Percentiles rank a stretch among this genome's conserved stretches.
Evolutionary conservation across 2,329 filamentous ascomycete genomes (phyloP).

Genomic region (Aureobasidium musti): DNA sequence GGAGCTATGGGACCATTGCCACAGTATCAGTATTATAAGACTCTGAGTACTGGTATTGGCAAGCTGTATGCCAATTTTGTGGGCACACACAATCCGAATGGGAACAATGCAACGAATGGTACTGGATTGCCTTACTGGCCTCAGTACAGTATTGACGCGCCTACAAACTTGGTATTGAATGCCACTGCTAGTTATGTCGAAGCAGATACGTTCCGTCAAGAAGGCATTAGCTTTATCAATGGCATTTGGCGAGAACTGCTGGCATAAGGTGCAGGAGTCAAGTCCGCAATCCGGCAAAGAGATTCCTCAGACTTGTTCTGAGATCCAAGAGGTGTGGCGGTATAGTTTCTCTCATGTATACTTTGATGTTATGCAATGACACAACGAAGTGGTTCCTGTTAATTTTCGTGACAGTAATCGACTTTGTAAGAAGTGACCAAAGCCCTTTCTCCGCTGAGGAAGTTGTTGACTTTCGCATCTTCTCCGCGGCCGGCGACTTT

Average conservation of each 20-base stretch:
- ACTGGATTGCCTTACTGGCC: conserved; percentile 48
- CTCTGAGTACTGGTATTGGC: conserved; percentile 44
- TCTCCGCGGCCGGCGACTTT: conserved; percentile 23
- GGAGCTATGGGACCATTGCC: conserved; percentile 52
- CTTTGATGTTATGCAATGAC: not conserved
- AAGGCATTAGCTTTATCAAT: conserved; percentile 52
- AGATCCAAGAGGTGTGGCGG: not conserved
- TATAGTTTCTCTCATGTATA: not conserved
- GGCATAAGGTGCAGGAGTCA: conserved; percentile 18
- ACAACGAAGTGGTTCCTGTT: not conserved
- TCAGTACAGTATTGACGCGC: conserved; percentile 43
- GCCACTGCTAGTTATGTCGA: conserved; percentile 50
- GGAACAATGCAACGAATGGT: conserved; percentile 31
- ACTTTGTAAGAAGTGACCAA: not conserved
- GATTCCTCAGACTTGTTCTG: not conserved
- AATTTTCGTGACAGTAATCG: not conserved
- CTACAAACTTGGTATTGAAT: conserved; percentile 53
- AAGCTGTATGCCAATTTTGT: conserved; percentile 51
- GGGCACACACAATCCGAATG: conserved; percentile 49
- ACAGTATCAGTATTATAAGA: conserved; percentile 43
- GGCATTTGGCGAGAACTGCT: conserved; percentile 37
- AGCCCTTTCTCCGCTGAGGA: not conserved
- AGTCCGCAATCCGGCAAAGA: not conserved
- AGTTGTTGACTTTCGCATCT: not conserved
- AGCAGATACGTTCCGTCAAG: conserved; percentile 52